These are phyloP conservation scores for Camellia japonica DNA, from an alignment of 148 eudicot species.

Conservation along the genomic window DNA sequence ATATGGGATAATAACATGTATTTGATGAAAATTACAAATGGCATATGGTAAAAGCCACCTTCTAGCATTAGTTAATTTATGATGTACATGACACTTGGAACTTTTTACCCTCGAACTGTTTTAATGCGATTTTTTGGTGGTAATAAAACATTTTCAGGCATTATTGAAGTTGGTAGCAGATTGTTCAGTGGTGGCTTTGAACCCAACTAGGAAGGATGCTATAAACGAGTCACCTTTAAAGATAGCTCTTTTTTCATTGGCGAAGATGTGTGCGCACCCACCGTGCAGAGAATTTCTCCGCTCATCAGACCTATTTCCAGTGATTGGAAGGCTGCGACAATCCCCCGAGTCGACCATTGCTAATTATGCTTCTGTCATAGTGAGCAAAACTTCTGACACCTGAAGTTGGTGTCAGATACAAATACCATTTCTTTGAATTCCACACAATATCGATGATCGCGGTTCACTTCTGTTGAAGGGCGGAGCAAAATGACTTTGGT, in stretches of 20 bases:
- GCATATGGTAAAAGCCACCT: background rate
- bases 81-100: background rate
- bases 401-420: conserved; percentile 13
- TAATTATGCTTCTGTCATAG: conserved; percentile 61
- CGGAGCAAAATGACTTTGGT: background rate
- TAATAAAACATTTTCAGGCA: conserved; percentile 52
- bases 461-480: background rate
- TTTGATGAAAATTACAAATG: background rate
- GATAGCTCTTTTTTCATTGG: conserved; percentile 84
- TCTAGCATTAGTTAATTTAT: background rate
- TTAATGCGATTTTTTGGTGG: background rate
- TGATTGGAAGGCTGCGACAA: conserved; percentile 65
- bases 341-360: conserved; percentile 76
- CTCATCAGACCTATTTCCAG: conserved; percentile 62
- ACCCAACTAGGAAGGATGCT: conserved; percentile 70
- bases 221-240: conserved; percentile 84
- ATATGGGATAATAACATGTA: background rate
- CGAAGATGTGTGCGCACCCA: conserved; percentile 79
- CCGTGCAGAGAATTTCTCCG: conserved; percentile 80
- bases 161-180: conserved; percentile 75
- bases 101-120: background rate
- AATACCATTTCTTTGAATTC: background rate
- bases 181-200: conserved; percentile 69
- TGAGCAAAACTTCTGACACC: conserved; percentile 36
- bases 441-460: background rate